A percentile compares a stretch with the other conserved stretches of the same genome.
Evolutionary conservation across 345 rosid genomes (phyloP).

Genomic region (Lenwebbia sp.): DNA sequence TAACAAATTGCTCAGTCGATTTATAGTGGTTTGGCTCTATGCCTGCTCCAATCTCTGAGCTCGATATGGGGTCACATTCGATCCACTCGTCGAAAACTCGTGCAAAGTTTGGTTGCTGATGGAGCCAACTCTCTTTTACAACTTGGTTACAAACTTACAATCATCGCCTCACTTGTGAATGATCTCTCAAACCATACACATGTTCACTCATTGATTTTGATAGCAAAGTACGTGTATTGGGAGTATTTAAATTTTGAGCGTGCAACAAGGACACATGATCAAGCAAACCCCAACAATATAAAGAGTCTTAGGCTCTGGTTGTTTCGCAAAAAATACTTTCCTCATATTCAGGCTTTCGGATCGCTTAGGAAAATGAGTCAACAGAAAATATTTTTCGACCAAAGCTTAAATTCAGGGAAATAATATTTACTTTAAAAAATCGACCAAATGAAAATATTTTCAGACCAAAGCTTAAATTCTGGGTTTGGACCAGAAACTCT

Average conservation of each 20-base stretch:
- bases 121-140: not conserved
- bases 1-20: rapidly evolving
- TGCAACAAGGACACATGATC: not conserved
- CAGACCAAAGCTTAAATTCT: too few relatives aligned
- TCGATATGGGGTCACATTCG: not conserved
- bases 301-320: not conserved
- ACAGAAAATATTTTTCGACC: too few relatives aligned
- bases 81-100: not conserved
- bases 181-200: not conserved
- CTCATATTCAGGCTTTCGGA: too few relatives aligned
- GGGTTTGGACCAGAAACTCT: too few relatives aligned
- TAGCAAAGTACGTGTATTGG: not conserved
- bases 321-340: too few relatives aligned
- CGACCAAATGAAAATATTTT: too few relatives aligned
- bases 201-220: not conserved
- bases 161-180: not conserved
- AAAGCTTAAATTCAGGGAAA: too few relatives aligned
- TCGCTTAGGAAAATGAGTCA: too few relatives aligned
- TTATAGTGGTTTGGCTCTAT: rapidly evolving
- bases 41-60: rapidly evolving
- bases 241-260: not conserved
- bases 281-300: not conserved
- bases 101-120: not conserved
- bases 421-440: too few relatives aligned
- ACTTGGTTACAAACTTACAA: not conserved